Conservation (phyloP, 805 yeast genomes). For the Candida nemodendra region DNA sequence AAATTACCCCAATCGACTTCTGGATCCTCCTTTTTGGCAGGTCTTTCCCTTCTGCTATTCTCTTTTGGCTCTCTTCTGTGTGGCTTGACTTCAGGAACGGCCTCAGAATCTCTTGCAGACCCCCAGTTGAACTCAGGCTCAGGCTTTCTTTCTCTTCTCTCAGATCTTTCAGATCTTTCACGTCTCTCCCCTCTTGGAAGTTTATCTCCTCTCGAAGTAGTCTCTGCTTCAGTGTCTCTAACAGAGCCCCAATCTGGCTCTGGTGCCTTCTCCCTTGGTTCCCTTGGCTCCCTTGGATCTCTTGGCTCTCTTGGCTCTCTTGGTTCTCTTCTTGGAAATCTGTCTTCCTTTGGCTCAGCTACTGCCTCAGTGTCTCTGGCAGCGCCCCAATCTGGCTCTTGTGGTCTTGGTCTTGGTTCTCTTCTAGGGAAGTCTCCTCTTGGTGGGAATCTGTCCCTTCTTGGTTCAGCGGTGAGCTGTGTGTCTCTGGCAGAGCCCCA, state of each 20-base stretch:
- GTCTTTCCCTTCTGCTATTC: constrained; percentile 7
- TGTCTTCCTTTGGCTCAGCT: constrained; percentile 18
- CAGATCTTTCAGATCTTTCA: constrained; percentile 32
- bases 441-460: constrained; percentile 27
- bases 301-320: constrained; percentile 30
- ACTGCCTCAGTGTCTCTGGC: constrained; percentile 35
- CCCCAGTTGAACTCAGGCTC: constrained; percentile 46
- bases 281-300: constrained; percentile 30
- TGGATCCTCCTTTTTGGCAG: constrained; percentile 17
- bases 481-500: constrained; percentile 41
- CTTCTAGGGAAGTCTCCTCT: constrained; percentile 17
- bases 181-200: constrained; percentile 35
- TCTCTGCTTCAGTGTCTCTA: constrained; percentile 32
- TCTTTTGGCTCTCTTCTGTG: constrained; percentile 13
- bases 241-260: constrained; percentile 59
- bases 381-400: constrained; percentile 47
- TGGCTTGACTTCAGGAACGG: constrained; percentile 22
- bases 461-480: constrained; percentile 21
- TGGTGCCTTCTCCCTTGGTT: constrained; percentile 49
- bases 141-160: constrained; percentile 30
- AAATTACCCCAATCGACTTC: constrained; percentile 22
- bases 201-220: constrained; percentile 6
- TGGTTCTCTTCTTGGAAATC: constrained; percentile 28
- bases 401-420: constrained; percentile 38
- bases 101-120: constrained; percentile 35